These are phyloP conservation scores for Acer campestre DNA, from an alignment of 345 rosid genomes.

Conservation along the genomic window DNA sequence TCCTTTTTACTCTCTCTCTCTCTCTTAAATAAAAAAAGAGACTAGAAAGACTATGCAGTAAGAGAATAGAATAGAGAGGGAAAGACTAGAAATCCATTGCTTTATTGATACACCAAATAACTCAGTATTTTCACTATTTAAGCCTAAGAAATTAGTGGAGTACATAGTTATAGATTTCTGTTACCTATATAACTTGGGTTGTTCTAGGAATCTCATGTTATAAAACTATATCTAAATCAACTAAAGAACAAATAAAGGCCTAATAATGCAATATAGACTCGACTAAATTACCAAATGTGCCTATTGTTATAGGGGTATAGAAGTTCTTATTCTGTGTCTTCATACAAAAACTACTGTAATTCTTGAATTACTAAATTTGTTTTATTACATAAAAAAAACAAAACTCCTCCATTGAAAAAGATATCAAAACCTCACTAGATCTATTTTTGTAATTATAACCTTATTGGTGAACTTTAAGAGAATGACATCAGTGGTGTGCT, in stretches of 20 bases:
- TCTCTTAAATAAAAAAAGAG: background rate
- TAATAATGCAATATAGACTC: background rate
- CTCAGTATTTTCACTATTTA: background rate
- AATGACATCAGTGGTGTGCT: background rate
- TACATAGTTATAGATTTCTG: background rate
- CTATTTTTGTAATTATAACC: background rate
- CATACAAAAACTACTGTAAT: background rate
- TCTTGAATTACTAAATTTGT: background rate
- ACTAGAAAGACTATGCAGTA: background rate
- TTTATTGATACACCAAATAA: background rate
- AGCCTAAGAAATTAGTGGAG: background rate
- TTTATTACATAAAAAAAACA: background rate
- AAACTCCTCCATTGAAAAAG: slow-evolving; percentile 1
- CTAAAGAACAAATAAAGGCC: background rate
- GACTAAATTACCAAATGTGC: background rate
- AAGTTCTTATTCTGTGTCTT: background rate
- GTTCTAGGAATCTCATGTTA: background rate
- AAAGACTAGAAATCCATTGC: background rate
- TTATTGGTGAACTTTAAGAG: background rate
- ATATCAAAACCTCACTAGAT: background rate
- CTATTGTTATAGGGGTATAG: background rate
- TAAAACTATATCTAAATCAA: background rate
- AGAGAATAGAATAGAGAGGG: background rate
- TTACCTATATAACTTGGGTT: background rate
- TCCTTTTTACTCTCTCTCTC: background rate